A percentile compares a stretch with the other conserved stretches of the same genome.
Conservation (phyloP, 139 green algal genomes). For the Chlorella sp. region DNA sequence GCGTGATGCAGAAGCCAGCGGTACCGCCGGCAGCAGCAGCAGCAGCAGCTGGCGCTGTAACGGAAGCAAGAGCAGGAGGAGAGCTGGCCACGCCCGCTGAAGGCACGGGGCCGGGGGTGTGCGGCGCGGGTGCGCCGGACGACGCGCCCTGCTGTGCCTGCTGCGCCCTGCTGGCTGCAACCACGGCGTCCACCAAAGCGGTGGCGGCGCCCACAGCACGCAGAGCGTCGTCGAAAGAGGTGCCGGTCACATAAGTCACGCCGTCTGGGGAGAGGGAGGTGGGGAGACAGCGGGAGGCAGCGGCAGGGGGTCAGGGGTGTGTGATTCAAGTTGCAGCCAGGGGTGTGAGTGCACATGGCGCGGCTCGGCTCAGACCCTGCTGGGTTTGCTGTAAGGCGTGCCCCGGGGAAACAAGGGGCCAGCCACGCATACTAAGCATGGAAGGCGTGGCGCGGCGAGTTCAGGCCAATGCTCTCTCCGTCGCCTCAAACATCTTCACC, state of each 20-base stretch:
- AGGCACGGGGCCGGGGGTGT: neutral
- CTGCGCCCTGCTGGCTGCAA: neutral
- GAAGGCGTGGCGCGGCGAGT: too few relatives aligned
- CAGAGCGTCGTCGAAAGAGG: slow-evolving; percentile 31
- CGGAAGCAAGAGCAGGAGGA: neutral
- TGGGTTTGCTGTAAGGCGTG: too few relatives aligned
- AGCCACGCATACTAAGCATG: too few relatives aligned
- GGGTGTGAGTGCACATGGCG: too few relatives aligned
- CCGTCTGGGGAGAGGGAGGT: slow-evolving; percentile 7
- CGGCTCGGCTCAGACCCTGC: too few relatives aligned
- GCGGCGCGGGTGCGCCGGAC: neutral
- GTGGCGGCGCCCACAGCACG: slow-evolving; percentile 13
- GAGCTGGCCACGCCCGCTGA: neutral
- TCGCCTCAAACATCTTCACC: too few relatives aligned
- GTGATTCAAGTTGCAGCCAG: too few relatives aligned
- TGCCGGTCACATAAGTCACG: slow-evolving; percentile 38
- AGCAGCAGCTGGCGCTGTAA: neutral
- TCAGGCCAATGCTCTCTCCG: too few relatives aligned
- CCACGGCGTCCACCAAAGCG: slow-evolving; percentile 37
- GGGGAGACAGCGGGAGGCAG: neutral
- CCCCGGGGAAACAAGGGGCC: too few relatives aligned
- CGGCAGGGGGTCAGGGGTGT: too few relatives aligned
- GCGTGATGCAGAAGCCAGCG: slow-evolving; percentile 17
- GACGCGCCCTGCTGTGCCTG: neutral
- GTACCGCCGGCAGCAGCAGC: neutral